Evolutionary conservation across 1,284 basidiomycete genomes (phyloP).

Genomic region (Sanguinoderma infundibulare): DNA sequence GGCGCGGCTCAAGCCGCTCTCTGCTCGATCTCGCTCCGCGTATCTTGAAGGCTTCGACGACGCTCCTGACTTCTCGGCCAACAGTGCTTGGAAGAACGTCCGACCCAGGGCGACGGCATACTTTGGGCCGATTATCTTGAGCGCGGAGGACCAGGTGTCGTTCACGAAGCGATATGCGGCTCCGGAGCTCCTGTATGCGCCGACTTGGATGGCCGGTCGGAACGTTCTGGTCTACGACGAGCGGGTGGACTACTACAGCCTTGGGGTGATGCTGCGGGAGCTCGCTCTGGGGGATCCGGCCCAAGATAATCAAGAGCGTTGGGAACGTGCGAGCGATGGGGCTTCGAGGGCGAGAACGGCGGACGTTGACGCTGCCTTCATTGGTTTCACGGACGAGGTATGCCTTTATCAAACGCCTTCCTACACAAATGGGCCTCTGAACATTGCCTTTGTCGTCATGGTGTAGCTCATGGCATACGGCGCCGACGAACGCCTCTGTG

Average conservation of each 20-base stretch:
- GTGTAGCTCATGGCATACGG: slow-evolving; percentile 15
- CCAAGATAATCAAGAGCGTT: slow-evolving; percentile 5
- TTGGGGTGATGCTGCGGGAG: slow-evolving; percentile 25
- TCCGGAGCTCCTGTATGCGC: slow-evolving; percentile 24
- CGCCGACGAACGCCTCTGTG: slow-evolving; percentile 17
- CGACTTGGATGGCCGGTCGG: slow-evolving; percentile 7
- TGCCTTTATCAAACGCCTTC: neutral
- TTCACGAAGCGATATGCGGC: slow-evolving; percentile 27
- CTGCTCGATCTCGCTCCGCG: neutral
- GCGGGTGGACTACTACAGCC: slow-evolving; percentile 27
- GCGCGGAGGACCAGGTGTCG: slow-evolving; percentile 24
- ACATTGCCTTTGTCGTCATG: neutral
- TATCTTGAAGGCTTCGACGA: neutral
- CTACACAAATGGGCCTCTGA: neutral
- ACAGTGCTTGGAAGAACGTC: neutral
- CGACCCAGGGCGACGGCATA: neutral
- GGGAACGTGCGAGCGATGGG: slow-evolving; percentile 20
- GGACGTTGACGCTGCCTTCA: slow-evolving; percentile 23
- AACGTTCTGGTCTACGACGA: slow-evolving; percentile 25
- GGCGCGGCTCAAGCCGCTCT: slow-evolving; percentile 31
- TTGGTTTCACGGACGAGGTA: slow-evolving; percentile 16
- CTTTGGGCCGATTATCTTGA: slow-evolving; percentile 20
- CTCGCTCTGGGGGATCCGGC: slow-evolving; percentile 16
- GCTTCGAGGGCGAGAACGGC: neutral
- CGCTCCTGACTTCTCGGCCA: slow-evolving; percentile 5